phyloP scores from a whole-genome alignment of 441 rosid genomes.

The Pelargonium fulgidum region DNA sequence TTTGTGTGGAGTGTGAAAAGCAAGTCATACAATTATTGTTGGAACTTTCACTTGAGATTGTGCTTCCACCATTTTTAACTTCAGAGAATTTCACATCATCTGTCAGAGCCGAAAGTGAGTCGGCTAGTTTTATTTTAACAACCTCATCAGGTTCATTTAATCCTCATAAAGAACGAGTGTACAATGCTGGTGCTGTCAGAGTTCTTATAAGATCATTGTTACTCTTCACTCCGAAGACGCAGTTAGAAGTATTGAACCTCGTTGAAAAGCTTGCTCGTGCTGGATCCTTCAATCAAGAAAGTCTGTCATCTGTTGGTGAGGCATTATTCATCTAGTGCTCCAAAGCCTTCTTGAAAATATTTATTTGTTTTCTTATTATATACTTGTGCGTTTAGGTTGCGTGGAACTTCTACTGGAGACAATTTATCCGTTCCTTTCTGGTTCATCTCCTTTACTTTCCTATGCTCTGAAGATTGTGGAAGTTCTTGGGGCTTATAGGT shows the following conservation, averaged over 20 bases:
- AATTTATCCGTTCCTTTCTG: conserved; percentile 75
- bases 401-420: conserved; percentile 95
- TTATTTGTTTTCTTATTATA: conserved; percentile 24
- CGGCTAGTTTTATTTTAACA: conserved; percentile 44
- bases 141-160: conserved; percentile 60
- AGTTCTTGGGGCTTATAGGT: conserved; percentile 97
- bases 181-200: conserved; percentile 88
- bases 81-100: conserved; percentile 43
- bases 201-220: conserved; percentile 83
- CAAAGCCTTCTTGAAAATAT: conserved; percentile 13
- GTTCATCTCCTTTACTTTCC: conserved; percentile 78
- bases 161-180: conserved; percentile 79
- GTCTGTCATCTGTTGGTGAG: conserved; percentile 91
- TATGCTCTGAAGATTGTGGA: conserved; percentile 93
- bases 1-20: conserved; percentile 90
- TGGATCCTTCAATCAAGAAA: conserved; percentile 94
- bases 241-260: conserved; percentile 76
- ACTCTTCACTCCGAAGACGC: conserved; percentile 95
- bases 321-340: conserved; percentile 18
- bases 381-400: conserved; percentile 51
- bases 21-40: conserved; percentile 86
- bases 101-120: conserved; percentile 44
- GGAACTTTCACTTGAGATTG: conserved; percentile 96
- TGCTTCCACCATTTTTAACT: conserved; percentile 79
- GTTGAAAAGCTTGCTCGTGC: conserved; percentile 84